These are phyloP conservation scores for Arthroderma sp. DNA, from an alignment of 2,329 filamentous ascomycete genomes.

Conservation along the genomic window DNA sequence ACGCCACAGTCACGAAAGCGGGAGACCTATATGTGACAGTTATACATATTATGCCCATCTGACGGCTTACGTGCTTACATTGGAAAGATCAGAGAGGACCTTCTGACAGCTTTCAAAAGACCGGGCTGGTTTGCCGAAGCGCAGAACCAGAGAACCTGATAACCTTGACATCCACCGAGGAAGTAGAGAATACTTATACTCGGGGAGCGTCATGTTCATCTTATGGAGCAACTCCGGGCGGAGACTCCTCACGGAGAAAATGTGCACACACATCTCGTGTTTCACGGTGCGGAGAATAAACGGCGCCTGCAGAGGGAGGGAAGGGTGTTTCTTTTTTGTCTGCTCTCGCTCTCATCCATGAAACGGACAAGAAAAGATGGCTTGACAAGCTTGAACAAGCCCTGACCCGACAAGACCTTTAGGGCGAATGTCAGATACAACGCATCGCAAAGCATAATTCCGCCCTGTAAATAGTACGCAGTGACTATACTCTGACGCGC, in stretches of 20 bases:
- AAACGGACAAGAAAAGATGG: background rate
- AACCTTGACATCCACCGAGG: too few relatives aligned
- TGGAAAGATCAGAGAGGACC: too few relatives aligned
- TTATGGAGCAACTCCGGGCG: background rate
- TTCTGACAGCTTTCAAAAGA: too few relatives aligned
- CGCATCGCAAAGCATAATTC: constrained; percentile 2
- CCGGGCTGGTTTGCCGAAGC: background rate
- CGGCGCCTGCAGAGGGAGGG: background rate
- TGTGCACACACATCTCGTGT: background rate
- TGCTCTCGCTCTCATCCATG: too few relatives aligned
- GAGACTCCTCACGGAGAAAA: background rate
- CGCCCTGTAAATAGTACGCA: constrained; percentile 1
- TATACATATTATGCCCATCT: background rate
- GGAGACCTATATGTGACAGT: background rate
- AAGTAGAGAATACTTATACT: too few relatives aligned
- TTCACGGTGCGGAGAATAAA: constrained; percentile 3
- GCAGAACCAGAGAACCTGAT: background rate
- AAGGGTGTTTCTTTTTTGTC: background rate
- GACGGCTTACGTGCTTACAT: background rate
- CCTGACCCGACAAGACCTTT: background rate
- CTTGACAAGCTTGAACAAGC: background rate
- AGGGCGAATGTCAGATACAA: background rate
- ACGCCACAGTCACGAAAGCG: constrained; percentile 1
- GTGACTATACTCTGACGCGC: background rate
- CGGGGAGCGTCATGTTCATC: too few relatives aligned